phyloP scores from a whole-genome alignment of 768 basidiomycete genomes.

The Hysterangium stoloniferum region DNA sequence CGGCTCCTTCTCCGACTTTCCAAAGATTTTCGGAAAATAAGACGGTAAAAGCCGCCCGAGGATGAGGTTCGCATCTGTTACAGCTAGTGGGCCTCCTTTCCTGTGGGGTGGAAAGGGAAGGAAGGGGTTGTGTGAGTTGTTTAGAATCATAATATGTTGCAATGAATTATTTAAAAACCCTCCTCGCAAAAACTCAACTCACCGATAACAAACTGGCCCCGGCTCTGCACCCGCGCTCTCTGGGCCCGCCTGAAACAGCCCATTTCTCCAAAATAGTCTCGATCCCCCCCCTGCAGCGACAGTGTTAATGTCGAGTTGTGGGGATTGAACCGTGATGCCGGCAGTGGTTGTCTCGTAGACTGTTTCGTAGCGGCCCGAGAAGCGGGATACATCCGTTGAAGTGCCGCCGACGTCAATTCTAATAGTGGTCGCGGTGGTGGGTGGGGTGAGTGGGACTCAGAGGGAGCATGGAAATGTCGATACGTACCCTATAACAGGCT shows the following conservation, averaged over 20 bases:
- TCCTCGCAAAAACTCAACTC: conserved; percentile 18
- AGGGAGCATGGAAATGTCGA: background rate
- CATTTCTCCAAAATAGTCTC: conserved; percentile 81
- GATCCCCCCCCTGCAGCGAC: conserved; percentile 95
- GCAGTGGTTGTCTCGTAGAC: conserved; percentile 96
- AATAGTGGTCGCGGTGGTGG: conserved; percentile 2
- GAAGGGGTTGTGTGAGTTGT: background rate
- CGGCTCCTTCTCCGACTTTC: conserved; percentile 78
- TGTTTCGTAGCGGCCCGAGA: conserved; percentile 83
- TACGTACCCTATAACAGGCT: conserved; percentile 78
- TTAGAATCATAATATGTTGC: background rate
- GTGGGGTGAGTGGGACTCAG: no score
- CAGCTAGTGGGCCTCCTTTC: conserved; percentile 85
- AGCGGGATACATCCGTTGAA: conserved; percentile 91
- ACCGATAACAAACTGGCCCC: conserved; percentile 89
- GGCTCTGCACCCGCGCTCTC: conserved; percentile 92
- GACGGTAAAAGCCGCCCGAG: conserved; percentile 84
- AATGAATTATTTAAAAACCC: background rate
- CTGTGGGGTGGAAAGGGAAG: conserved; percentile 28
- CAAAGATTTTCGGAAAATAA: conserved; percentile 94
- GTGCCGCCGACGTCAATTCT: conserved; percentile 94
- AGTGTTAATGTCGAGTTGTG: conserved; percentile 92
- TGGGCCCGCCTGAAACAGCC: conserved; percentile 85
- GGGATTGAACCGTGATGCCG: conserved; percentile 85
- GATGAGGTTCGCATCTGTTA: conserved; percentile 89